Evolutionary conservation across 441 rosid species (phyloP), one percentile per base, ranked within the genome.

Genomic region (Arabidopsis lyrata): DNA sequence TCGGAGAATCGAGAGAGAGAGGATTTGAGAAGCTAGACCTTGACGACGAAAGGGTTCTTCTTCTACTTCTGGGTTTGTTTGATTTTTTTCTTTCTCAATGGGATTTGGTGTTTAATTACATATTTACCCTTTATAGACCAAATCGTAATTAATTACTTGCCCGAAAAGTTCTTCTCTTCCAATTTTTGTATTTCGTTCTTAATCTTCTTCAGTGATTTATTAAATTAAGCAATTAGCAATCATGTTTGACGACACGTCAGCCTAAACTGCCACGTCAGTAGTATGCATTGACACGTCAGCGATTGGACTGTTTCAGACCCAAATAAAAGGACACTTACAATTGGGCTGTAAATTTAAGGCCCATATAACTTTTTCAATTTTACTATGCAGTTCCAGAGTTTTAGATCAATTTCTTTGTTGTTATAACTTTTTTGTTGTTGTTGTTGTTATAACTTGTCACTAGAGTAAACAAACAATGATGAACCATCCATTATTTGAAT

Each of bases 21-120:
- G 55, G 18, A 47, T 44, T 63, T 63, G 67, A 45, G 5, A 44
- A 41, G 66, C 42, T 27, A 22, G 20, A 35, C 22, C 22, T 57
- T 7, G 35, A 61, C 16, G 55, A 29, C 14, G 22, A 63, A 48
- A 35, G 58, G 36, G 8, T 52, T 61, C 35, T 42, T 61, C 35
- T 42, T 42, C 66, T 8, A 8, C 36, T 61, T 61, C 50, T 61
- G 50, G 36, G 22, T 61, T 42, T 41, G 13, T 13, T 53, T 13
- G 38, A 63, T 64, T 50, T 20, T 20, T 22, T 22, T 65, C 8
- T 16, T 13, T 9, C 50, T 27, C 4, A 53, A 3, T 61, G 35
- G 38, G 7, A n/a, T 50, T 36, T n/a, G 24, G 11, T 7, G 36
- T 20, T 42, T 41, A 44, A 27, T 66, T 24, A 52, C 52, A n/a